Conservation (phyloP, 257 asterid genomes). For the Scutellaria galericulata region DNA sequence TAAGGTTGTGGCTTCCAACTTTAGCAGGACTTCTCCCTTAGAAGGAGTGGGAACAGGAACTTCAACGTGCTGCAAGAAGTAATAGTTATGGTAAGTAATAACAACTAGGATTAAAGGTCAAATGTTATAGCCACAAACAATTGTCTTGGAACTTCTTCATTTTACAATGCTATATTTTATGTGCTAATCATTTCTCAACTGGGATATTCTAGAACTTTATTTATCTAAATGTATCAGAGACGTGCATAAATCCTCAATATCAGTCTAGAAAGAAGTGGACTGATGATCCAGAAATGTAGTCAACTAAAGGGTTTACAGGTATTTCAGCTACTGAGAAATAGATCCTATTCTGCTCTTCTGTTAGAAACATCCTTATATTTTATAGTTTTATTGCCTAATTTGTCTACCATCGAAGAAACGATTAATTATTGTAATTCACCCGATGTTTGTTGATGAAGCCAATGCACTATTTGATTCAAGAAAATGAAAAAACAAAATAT, state of each 20-base stretch:
- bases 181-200: neutral
- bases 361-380: conserved; percentile 2
- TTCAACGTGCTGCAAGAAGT: conserved; percentile 72
- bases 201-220: neutral
- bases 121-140: neutral
- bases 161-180: neutral
- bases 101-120: neutral
- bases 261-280: neutral
- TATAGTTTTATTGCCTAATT: neutral
- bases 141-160: neutral
- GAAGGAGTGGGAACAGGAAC: conserved; percentile 75
- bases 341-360: neutral
- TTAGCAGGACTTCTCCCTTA: conserved; percentile 79
- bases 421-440: neutral
- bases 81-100: neutral
- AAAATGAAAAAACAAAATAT: neutral
- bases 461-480: neutral
- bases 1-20: conserved; percentile 77
- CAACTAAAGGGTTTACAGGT: neutral
- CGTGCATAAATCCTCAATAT: neutral
- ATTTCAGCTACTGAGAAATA: conserved; percentile 7
- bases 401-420: neutral
- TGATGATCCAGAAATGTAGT: conserved; percentile 5
- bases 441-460: neutral
- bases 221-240: neutral